A percentile compares a stretch with the other conserved stretches of the same genome.
phyloP scores from a whole-genome alignment of 2,329 filamentous ascomycete species.

The Xylaria arbuscula region DNA sequence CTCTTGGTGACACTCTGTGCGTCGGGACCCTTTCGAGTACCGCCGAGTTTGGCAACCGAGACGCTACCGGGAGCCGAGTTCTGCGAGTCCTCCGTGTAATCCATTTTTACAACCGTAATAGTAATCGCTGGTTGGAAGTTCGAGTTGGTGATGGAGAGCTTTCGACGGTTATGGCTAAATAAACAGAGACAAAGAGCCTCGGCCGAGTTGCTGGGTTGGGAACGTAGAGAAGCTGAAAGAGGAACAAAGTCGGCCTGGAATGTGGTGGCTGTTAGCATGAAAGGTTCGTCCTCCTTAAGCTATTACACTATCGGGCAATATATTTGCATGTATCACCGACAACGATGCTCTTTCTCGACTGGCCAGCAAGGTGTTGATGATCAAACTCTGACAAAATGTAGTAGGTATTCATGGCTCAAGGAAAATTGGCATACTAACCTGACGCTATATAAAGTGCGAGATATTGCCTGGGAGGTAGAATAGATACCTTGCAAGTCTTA shows the following conservation, averaged over 20 bases:
- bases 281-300: slow-evolving; percentile 28
- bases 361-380: slow-evolving; percentile 1
- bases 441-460: slow-evolving; percentile 22
- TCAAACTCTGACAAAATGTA: slow-evolving; percentile 4
- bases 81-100: slow-evolving; percentile 71
- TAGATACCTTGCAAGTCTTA: slow-evolving; percentile 13
- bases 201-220: slow-evolving; percentile 29
- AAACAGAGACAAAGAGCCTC: slow-evolving; percentile 34
- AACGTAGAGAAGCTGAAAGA: slow-evolving; percentile 35
- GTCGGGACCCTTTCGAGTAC: slow-evolving; percentile 69
- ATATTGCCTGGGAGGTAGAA: slow-evolving; percentile 12
- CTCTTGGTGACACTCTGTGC: slow-evolving; percentile 82
- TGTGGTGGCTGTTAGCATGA: slow-evolving; percentile 42
- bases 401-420: slow-evolving; percentile 7
- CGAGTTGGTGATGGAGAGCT: background rate
- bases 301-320: slow-evolving; percentile 7
- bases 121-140: background rate
- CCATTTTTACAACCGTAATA: slow-evolving; percentile 53
- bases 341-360: background rate
- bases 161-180: background rate
- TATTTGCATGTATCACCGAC: slow-evolving; percentile 14
- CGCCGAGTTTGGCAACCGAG: slow-evolving; percentile 70
- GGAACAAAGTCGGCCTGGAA: slow-evolving; percentile 43
- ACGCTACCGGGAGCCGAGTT: slow-evolving; percentile 73
- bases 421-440: slow-evolving; percentile 30